These are phyloP conservation scores for Stereocaulon alpinum DNA, from an alignment of 495 filamentous ascomycete genomes.

Conservation along the genomic window DNA sequence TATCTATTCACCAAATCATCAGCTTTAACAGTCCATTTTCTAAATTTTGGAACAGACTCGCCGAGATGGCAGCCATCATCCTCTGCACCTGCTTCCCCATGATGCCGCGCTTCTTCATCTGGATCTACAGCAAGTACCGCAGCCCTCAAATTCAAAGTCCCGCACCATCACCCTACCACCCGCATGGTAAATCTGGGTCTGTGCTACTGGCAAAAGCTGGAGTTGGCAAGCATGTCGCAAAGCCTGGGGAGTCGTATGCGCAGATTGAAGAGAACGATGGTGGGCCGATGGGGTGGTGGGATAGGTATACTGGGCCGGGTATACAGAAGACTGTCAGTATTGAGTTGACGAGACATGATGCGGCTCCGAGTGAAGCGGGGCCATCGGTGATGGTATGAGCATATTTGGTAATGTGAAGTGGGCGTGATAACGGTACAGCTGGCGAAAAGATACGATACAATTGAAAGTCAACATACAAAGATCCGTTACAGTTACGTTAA, in stretches of 20 bases:
- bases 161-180: not conserved
- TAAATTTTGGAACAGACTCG: not conserved
- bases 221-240: not conserved
- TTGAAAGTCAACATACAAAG: too few relatives aligned
- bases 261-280: not conserved
- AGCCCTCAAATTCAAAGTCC: not conserved
- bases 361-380: not conserved
- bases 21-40: not conserved
- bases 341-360: constrained; percentile 4
- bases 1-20: too few relatives aligned
- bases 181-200: not conserved
- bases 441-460: too few relatives aligned
- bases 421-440: too few relatives aligned
- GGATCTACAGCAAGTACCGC: not conserved
- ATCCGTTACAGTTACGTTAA: too few relatives aligned
- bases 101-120: not conserved
- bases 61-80: constrained; percentile 1
- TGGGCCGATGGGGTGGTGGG: not conserved
- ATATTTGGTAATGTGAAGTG: too few relatives aligned
- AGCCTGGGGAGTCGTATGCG: not conserved
- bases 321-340: constrained; percentile 7
- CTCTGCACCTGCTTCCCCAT: constrained; percentile 8
- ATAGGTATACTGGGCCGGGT: constrained; percentile 2
- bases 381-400: not conserved
- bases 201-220: not conserved